phyloP scores from a whole-genome alignment of 768 basidiomycete genomes.

The Lactarius hengduanensis region DNA sequence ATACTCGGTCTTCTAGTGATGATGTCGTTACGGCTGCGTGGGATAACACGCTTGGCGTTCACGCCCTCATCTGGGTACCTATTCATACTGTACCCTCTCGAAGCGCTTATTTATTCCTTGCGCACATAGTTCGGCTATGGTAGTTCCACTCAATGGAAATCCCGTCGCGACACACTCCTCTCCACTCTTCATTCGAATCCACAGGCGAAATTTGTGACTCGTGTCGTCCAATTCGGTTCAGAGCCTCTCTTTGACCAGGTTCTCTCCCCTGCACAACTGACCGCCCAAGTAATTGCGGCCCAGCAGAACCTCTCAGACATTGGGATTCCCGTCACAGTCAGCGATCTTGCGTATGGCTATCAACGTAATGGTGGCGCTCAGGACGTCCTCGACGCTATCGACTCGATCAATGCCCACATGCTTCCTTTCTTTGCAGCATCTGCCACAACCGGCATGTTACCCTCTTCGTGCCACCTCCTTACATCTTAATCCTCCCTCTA shows the following conservation, averaged over 20 bases:
- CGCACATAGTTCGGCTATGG: conserved; percentile 33
- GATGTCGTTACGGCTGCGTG: conserved; percentile 67
- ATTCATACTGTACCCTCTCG: background rate
- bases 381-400: conserved; percentile 55
- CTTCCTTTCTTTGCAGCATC: conserved; percentile 61
- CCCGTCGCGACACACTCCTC: conserved; percentile 33
- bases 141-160: conserved; percentile 30
- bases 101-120: background rate
- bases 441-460: conserved; percentile 51
- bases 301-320: conserved; percentile 50
- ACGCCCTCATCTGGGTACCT: conserved; percentile 68
- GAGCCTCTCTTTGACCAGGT: conserved; percentile 65
- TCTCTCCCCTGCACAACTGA: conserved; percentile 47
- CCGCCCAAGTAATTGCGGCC: conserved; percentile 47
- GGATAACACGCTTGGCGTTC: conserved; percentile 62
- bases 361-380: conserved; percentile 49
- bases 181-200: conserved; percentile 34
- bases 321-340: conserved; percentile 62
- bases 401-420: conserved; percentile 65
- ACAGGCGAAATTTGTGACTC: conserved; percentile 58
- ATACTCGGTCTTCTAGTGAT: conserved; percentile 40
- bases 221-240: conserved; percentile 67
- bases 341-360: conserved; percentile 39
- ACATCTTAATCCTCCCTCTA: conserved; percentile 25
- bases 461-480: background rate